phyloP scores from a whole-genome alignment of 345 rosid genomes.

The Toxicodendron radicans region DNA sequence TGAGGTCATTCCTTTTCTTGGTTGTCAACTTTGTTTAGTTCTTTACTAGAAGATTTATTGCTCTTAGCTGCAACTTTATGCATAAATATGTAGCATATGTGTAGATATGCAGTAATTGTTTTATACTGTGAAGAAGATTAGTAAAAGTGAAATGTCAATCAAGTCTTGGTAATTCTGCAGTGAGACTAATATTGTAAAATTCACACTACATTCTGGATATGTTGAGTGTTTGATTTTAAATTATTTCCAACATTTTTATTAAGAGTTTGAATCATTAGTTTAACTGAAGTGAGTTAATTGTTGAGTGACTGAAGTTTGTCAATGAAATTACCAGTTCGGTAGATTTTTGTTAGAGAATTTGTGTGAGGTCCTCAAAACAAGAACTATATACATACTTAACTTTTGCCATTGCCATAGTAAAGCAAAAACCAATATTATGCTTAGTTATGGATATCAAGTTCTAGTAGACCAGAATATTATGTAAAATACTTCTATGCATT shows the following conservation, averaged over 20 bases:
- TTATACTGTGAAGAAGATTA: neutral
- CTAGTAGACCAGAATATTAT: too few relatives aligned
- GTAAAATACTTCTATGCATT: neutral
- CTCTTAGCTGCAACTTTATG: neutral
- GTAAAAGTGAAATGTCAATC: neutral
- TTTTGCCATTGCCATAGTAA: slow-evolving; percentile 12
- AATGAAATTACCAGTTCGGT: too few relatives aligned
- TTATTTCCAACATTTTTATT: neutral
- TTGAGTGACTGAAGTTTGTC: neutral
- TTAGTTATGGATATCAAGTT: too few relatives aligned
- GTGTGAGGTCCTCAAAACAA: neutral
- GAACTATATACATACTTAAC: too few relatives aligned
- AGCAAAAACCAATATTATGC: too few relatives aligned
- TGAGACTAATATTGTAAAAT: neutral
- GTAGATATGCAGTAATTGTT: neutral
- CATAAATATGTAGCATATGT: neutral
- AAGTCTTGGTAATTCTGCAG: neutral
- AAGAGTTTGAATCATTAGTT: neutral
- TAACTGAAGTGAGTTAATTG: neutral
- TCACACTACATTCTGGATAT: neutral
- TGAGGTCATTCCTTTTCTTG: too few relatives aligned
- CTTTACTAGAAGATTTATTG: neutral
- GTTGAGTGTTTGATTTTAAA: too few relatives aligned
- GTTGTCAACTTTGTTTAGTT: neutral
- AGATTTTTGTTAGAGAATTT: neutral